Conservation (phyloP, 257 asterid species). For the Solanum corneliomulleri region DNA sequence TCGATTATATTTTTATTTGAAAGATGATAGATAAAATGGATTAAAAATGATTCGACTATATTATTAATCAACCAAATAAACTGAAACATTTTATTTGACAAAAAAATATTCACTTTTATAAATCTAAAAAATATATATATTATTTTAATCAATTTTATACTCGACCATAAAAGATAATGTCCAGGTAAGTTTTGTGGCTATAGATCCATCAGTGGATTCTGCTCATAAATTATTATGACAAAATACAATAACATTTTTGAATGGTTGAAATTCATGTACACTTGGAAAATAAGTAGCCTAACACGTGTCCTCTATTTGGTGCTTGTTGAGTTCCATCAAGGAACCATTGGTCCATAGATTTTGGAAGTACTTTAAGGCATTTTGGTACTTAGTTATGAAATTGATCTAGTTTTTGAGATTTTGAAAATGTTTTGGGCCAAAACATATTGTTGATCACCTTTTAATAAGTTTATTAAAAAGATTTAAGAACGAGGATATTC, state of each 20-base stretch:
- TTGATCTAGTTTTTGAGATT: no score
- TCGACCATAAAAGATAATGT: background rate
- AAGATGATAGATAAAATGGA: background rate
- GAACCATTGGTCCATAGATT: background rate
- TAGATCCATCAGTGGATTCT: background rate
- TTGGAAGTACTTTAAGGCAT: background rate
- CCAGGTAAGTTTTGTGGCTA: background rate
- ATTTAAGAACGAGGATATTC: no score
- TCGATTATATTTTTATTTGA: background rate
- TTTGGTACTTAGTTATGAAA: background rate
- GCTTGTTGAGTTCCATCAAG: background rate
- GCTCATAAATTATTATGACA: background rate
- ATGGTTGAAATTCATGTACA: background rate
- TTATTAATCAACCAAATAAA: background rate
- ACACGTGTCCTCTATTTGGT: background rate
- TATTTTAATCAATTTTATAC: background rate
- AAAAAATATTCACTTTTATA: background rate
- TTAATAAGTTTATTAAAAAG: no score
- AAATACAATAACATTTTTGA: background rate
- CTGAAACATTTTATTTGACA: background rate
- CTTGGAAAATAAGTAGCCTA: background rate
- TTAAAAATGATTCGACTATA: background rate
- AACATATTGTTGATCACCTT: no score
- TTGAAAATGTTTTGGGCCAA: no score
- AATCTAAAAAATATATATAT: background rate